Evolutionary conservation across 192 early-diverging fungal species (phyloP).

Genomic region (Rhizophagus sp.): DNA sequence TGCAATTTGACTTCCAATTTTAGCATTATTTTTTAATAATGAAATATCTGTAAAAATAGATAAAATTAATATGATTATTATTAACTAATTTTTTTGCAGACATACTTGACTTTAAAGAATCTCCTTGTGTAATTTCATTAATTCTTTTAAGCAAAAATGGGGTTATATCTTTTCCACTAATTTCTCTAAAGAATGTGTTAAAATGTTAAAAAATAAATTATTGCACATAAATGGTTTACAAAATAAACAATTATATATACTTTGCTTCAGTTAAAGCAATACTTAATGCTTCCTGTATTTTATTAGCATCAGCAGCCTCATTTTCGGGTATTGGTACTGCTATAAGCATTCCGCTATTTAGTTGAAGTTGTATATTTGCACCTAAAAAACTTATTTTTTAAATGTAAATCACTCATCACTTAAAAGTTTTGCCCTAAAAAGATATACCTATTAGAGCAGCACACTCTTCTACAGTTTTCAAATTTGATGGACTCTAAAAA

Average conservation of each 20-base stretch:
- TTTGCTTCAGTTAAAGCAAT: constrained; percentile 70
- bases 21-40: constrained; percentile 90
- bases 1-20: constrained; percentile 80
- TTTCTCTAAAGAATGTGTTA: constrained; percentile 37
- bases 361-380: constrained; percentile 60
- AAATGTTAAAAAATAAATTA: constrained; percentile 12
- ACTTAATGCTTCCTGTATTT: constrained; percentile 72
- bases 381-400: constrained; percentile 29
- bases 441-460: constrained; percentile 58
- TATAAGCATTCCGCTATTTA: constrained; percentile 82
- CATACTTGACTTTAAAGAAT: constrained; percentile 78
- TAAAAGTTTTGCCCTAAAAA: neutral
- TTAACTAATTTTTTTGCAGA: constrained; percentile 9
- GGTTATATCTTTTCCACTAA: constrained; percentile 88
- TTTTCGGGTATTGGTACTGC: constrained; percentile 86
- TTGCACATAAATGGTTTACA: neutral
- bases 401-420: neutral
- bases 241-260: constrained; percentile 36
- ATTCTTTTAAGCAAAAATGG: constrained; percentile 92
- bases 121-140: constrained; percentile 78
- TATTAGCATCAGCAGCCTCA: constrained; percentile 56
- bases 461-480: constrained; percentile 51
- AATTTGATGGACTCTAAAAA: constrained; percentile 51
- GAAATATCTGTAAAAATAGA: constrained; percentile 70
- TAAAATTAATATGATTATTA: neutral